Percentiles rank a stretch among this genome's conserved stretches.
Evolutionary conservation across 2,329 filamentous ascomycete genomes (phyloP).

Genomic region (Colletotrichum endophyticum): DNA sequence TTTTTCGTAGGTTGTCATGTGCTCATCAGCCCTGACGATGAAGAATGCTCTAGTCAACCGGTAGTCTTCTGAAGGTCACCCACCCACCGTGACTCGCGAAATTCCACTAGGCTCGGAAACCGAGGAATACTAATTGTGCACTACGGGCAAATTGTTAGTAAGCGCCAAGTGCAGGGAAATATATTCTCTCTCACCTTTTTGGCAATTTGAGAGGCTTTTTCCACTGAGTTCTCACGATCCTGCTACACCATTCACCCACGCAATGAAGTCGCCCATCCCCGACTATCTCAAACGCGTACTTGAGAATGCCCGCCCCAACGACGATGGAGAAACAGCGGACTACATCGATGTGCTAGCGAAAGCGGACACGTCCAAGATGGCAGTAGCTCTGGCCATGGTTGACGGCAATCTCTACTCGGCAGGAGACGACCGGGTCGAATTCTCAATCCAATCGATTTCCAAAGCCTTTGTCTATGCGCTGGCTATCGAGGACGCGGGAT

Average conservation of each 20-base stretch:
- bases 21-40: background rate
- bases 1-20: background rate
- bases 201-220: background rate
- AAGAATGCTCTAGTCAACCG: background rate
- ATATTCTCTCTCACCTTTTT: background rate
- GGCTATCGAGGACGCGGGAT: constrained; percentile 41
- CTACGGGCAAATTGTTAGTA: background rate
- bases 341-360: constrained; percentile 43
- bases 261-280: constrained; percentile 39
- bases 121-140: background rate
- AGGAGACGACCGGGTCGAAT: constrained; percentile 41
- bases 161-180: background rate
- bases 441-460: constrained; percentile 46
- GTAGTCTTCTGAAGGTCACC: background rate
- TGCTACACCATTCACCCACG: background rate
- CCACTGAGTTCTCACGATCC: background rate
- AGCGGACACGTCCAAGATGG: constrained; percentile 42
- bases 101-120: background rate
- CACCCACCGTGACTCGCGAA: background rate
- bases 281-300: constrained; percentile 37
- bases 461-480: constrained; percentile 45
- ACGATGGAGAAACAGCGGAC: constrained; percentile 33
- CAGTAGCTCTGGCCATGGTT: constrained; percentile 42
- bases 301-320: constrained; percentile 32
- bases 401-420: constrained; percentile 43